phyloP scores from a whole-genome alignment of 2,329 filamentous ascomycete genomes.

The Penicillium italicum region DNA sequence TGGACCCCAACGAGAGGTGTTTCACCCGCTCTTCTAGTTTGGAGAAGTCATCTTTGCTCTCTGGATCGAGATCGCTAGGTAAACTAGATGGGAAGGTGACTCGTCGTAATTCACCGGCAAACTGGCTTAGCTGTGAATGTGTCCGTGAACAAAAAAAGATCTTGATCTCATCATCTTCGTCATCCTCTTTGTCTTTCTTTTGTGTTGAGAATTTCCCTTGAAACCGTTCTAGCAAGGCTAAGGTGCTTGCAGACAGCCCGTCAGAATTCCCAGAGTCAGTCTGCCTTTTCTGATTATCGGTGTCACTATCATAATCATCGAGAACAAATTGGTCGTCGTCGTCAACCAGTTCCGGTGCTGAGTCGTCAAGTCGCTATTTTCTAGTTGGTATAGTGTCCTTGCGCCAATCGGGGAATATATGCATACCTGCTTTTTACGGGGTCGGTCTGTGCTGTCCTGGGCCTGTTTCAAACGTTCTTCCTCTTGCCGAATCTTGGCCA shows the following conservation, averaged over 20 bases:
- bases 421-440: conserved; percentile 46
- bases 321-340: conserved; percentile 71
- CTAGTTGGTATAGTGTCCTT: not conserved
- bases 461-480: conserved; percentile 59
- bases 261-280: conserved; percentile 33
- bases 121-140: conserved; percentile 86
- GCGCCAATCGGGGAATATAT: not conserved
- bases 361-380: conserved; percentile 29
- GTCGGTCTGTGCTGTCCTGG: conserved; percentile 47
- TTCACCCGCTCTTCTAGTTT: conserved; percentile 63
- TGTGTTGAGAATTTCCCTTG: conserved; percentile 43
- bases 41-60: conserved; percentile 19
- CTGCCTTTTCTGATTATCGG: conserved; percentile 41
- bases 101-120: conserved; percentile 74
- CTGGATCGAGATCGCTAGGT: conserved; percentile 40
- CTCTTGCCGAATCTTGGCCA: conserved; percentile 60
- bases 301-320: conserved; percentile 68
- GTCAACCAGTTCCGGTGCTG: conserved; percentile 21
- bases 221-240: conserved; percentile 67
- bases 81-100: conserved; percentile 74
- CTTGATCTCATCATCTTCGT: conserved; percentile 63
- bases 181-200: conserved; percentile 45
- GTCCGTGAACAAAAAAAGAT: conserved; percentile 92
- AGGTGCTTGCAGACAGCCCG: conserved; percentile 69
- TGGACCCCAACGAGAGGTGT: conserved; percentile 76